Base-by-base conservation (phyloP, 495 filamentous ascomycete species). In the Hypomontagnella monticulosa region DNA sequence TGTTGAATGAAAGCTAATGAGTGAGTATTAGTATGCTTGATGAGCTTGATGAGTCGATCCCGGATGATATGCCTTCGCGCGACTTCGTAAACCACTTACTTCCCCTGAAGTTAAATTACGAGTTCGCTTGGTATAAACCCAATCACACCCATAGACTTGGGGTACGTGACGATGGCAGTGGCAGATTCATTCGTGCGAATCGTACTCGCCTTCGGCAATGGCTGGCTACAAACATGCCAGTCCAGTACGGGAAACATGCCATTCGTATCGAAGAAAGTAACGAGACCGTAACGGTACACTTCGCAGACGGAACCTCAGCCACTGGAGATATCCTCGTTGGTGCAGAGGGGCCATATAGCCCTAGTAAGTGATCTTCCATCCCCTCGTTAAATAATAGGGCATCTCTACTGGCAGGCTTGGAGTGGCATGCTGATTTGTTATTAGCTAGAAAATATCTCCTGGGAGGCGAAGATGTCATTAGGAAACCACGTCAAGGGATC, bases 291-390 rank as follows among this genome's bases (percentile, higher is more conserved):
- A 69, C 67, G n/a, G 62, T 74, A 9, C 32, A 68, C 42, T 78
- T 75, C 49, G 43, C 74, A 18, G 76, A 82, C 47, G 82, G 82
- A 0, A 64, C 59, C 18, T 66, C 68, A 0, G 75, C 73, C 36
- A 62, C 62, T 11, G 82, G 83, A 4, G 73, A 78, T 61, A 70
- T 85, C 33, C 73, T 85, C 4, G 67, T 85, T 15, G 83, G 82
- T 5, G 80, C 77, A 8, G 83, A 85, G 51, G 83, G 83, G 0
- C 71, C 80, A 30, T 76, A 80, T 51, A 80, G 76, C 27, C 64
- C 61, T 41, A 61, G 70, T 72, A 40, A 44, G 70, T 52, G 40
- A n/a, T 12, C 14, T 6, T n/a, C n/a, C n/a, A n/a, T n/a, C n/a
- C n/a, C n/a, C n/a, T n/a, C n/a, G n/a, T n/a, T n/a, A n/a, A n/a